Evolutionary conservation across 169 alveolate genomes (phyloP), one percentile per base, ranked within the genome.

Genomic region (Plasmodium inui): DNA sequence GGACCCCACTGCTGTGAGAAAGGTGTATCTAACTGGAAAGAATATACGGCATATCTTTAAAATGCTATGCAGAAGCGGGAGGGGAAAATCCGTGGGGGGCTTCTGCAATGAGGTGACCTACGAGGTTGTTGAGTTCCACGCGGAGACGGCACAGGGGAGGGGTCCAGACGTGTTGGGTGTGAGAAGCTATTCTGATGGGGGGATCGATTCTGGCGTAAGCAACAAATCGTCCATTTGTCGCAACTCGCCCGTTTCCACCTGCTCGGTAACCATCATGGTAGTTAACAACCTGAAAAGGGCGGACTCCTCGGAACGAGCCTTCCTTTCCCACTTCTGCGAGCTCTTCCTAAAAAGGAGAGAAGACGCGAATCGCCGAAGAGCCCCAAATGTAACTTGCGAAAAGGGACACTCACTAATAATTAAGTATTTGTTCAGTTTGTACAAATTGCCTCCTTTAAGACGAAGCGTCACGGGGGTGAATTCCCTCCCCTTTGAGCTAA

Each of bases 401-500:
- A 67, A 73, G 26, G 46, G 7, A 3, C 74, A 84, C 50, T 12
- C 78, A 7, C 9, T 44, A 9, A 84, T 84, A 72, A 73, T 84
- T 46, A 84, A 72, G 39, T 84, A 84, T 61, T 73, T 84, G 41
- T n/a, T 17, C n/a, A 84, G 30, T 50, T 72, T 84, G 57, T 14
- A 26, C 32, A 84, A 84, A 28, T 17, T 30, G 34, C 61, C 30
- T 41, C 30, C 50, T 34, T 17, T 28, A 34, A 14, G 83, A 32
- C 83, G 44, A n/a, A 26, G 34, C 67, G 3, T 22, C 28, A 6
- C 53, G 55, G 61, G 10, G 41, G 17, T 44, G 19, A 39, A 57
- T 46, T 72, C 9, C 6, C 28, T 84, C 39, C 53, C 93, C 8
- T 84, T 84, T 46, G 93, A 84, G 55, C 41, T 84, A 41, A 84